Percentiles rank a stretch among this genome's conserved stretches.
These are phyloP conservation scores for Kalanchoe fedtschenkoi DNA, from an alignment of 164 flowering plant species.

Conservation along the genomic window DNA sequence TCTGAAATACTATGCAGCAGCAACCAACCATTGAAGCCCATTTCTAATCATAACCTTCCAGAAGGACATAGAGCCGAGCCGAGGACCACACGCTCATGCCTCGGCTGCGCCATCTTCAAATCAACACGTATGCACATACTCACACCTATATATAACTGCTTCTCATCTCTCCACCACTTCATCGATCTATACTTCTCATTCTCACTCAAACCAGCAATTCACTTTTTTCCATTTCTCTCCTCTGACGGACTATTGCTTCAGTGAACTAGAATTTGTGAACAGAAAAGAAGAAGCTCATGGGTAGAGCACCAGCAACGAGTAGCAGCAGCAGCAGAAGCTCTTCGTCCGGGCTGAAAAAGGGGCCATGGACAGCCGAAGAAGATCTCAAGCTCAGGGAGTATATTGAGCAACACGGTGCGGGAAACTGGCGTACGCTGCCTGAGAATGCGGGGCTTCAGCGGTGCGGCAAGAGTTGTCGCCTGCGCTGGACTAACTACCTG, in stretches of 20 bases:
- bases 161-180: too few relatives aligned
- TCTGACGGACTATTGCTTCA: not conserved
- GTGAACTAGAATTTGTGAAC: not conserved
- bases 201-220: too few relatives aligned
- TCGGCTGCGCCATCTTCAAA: too few relatives aligned
- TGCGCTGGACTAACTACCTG: slow-evolving; percentile 71
- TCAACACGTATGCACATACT: too few relatives aligned
- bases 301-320: not conserved
- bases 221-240: not conserved
- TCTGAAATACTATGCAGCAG: too few relatives aligned
- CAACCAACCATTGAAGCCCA: too few relatives aligned
- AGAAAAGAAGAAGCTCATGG: not conserved
- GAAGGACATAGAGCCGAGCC: too few relatives aligned
- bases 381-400: not conserved
- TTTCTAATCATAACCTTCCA: too few relatives aligned
- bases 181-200: too few relatives aligned
- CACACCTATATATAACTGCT: too few relatives aligned
- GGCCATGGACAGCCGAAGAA: not conserved
- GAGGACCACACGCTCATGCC: too few relatives aligned
- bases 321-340: too few relatives aligned
- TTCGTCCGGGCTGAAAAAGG: not conserved
- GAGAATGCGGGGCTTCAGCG: slow-evolving; percentile 41
- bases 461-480: slow-evolving; percentile 81
- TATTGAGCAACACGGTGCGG: not conserved
- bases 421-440: not conserved